Base-by-base conservation (phyloP, 352 stramenopile genomes). In the Phytophthora chlamydospora region DNA sequence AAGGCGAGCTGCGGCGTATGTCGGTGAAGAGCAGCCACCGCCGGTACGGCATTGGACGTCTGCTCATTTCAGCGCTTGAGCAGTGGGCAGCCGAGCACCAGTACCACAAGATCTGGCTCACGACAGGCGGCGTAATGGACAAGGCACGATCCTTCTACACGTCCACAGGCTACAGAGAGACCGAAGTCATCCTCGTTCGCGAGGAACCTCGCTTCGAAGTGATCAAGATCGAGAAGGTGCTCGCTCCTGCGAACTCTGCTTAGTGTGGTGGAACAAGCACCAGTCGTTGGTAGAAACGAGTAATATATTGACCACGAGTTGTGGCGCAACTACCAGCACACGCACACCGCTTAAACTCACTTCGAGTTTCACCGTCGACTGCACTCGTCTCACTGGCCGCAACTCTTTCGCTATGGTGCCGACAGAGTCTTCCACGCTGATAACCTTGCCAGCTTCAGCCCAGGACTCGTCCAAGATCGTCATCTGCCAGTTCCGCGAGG, bases 1-100 rank as follows among this genome's bases (percentile, higher is more conserved):
- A 72, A 39, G 68, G 61, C 16, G 68, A 80, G 43, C 42, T 84
- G 46, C 65, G 69, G 0, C 73, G 69, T 17, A 67, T 85, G 69
- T 75, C 75, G 2, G 75, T 85, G 8, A 61, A 68, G 33, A 19
- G 14, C 31, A 58, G 38, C 5, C 71, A 71, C 33, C 69, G 56
- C 0, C 75, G 75, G n/a, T 66, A 49, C 12, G 72, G 75, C 21
- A 44, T 82, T 32, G 72, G 57, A 0, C 66, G 73, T 0, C 33
- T 66, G 38, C 64, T 81, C 1, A 55, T 81, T 11, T 33, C 19
- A 0, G 32, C 48, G 9, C 34, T 82, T 32, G 72, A 81, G 46
- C 8, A 58, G 1, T 84, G 69, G 69, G 68, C 65, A 4, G 21
- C n/a, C 0, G 32, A 64, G 9, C 41, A 72, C 0, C 31, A 43